A percentile compares a stretch with the other conserved stretches of the same genome.
Evolutionary conservation across 257 asterid genomes (phyloP).

Genomic region (Nicotiana noctiflora): DNA sequence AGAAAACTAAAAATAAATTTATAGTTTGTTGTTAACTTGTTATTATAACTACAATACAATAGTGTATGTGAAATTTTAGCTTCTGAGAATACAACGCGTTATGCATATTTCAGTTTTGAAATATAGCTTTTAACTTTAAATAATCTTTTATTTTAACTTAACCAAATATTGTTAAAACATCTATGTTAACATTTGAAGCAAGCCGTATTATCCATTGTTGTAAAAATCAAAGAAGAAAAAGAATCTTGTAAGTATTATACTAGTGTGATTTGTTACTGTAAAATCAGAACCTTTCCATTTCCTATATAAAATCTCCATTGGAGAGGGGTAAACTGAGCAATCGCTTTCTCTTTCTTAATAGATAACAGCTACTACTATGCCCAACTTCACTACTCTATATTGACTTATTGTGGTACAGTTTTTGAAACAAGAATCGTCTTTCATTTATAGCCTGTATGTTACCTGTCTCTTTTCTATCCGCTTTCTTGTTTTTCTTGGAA

Average conservation of each 20-base stretch:
- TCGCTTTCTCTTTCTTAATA: constrained; percentile 4
- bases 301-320: neutral
- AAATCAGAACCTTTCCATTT: neutral
- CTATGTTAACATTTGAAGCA: no score
- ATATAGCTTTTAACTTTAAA: no score
- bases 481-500: neutral
- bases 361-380: neutral
- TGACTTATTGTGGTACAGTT: neutral
- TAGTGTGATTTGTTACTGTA: neutral
- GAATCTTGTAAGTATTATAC: neutral
- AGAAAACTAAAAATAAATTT: no score
- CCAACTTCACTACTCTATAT: neutral
- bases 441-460: constrained; percentile 11
- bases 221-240: neutral
- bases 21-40: no score
- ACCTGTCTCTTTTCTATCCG: neutral
- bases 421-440: neutral
- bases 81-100: no score
- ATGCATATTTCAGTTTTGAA: no score
- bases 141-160: no score
- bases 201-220: no score
- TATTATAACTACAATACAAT: no score
- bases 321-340: constrained; percentile 5
- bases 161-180: no score
- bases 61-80: no score